Conservation (phyloP, 768 basidiomycete species). For the Kwoniella newhampshirensis region DNA sequence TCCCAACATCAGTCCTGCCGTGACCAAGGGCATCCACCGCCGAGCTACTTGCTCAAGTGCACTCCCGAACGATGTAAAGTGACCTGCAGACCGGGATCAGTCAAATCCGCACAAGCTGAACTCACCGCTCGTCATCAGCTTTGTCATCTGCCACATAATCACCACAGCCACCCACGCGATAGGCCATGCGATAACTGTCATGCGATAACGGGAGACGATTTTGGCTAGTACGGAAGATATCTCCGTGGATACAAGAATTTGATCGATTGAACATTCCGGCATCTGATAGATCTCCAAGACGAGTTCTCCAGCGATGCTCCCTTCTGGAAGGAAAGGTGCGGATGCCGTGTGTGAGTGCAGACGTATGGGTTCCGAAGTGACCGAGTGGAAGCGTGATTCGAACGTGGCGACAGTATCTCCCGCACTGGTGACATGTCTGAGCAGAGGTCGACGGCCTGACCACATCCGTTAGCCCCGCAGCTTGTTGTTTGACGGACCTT, state of each 20-base stretch:
- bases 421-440: slow-evolving; percentile 14
- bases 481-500: slow-evolving; percentile 6
- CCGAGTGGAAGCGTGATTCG: slow-evolving; percentile 63
- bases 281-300: slow-evolving; percentile 39
- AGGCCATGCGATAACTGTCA: slow-evolving; percentile 70
- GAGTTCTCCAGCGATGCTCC: slow-evolving; percentile 6
- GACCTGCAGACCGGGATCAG: slow-evolving; percentile 5
- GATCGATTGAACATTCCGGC: slow-evolving; percentile 57
- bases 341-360: slow-evolving; percentile 39
- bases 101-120: not conserved
- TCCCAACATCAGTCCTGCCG: slow-evolving; percentile 52
- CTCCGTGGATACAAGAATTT: slow-evolving; percentile 64
- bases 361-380: slow-evolving; percentile 23
- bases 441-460: slow-evolving; percentile 22
- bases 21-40: slow-evolving; percentile 55
- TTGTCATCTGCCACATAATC: not conserved
- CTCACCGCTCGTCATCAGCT: slow-evolving; percentile 9
- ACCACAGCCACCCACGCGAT: slow-evolving; percentile 56
- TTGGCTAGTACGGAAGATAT: slow-evolving; percentile 70
- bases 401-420: slow-evolving; percentile 54
- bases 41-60: slow-evolving; percentile 9
- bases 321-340: slow-evolving; percentile 44
- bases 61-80: slow-evolving; percentile 22
- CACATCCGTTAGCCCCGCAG: not conserved
- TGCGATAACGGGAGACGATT: slow-evolving; percentile 71